Conservation (phyloP, 179 eudicot genomes). For the Patellifolia procumbens region DNA sequence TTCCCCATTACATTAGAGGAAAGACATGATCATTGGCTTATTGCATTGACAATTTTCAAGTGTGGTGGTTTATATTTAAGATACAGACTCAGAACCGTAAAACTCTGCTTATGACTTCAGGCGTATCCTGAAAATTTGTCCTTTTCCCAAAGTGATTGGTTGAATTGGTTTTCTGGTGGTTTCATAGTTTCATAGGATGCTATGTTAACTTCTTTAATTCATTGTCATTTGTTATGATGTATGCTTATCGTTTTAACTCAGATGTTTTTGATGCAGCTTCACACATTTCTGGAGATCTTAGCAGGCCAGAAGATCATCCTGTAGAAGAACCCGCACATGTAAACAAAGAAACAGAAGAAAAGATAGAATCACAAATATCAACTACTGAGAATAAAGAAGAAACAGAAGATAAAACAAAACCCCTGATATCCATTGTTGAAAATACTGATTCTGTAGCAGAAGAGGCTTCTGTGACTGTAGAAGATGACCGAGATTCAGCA, state of each 20-base stretch:
- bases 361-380: constrained; percentile 1
- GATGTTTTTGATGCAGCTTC: constrained; percentile 31
- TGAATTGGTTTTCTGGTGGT: constrained; percentile 1
- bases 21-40: too few relatives aligned
- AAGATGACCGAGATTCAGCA: constrained; percentile 22
- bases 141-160: constrained; percentile 6
- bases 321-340: constrained; percentile 22
- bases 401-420: constrained; percentile 24
- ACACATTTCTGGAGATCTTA: constrained; percentile 26
- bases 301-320: constrained; percentile 27
- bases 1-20: not conserved
- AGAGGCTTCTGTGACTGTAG: constrained; percentile 23
- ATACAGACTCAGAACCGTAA: not conserved
- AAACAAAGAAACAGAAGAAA: constrained; percentile 26
- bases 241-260: constrained; percentile 22
- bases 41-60: too few relatives aligned
- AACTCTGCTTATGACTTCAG: too few relatives aligned
- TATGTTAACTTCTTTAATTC: not conserved
- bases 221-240: constrained; percentile 18
- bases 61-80: too few relatives aligned
- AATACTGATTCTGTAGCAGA: constrained; percentile 20
- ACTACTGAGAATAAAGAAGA: constrained; percentile 25
- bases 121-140: too few relatives aligned
- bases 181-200: not conserved
- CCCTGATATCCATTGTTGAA: constrained; percentile 11